A percentile compares a stretch with the other conserved stretches of the same genome.
Evolutionary conservation across 2,329 filamentous ascomycete genomes (phyloP).

Genomic region (Trichoderma polysporum): DNA sequence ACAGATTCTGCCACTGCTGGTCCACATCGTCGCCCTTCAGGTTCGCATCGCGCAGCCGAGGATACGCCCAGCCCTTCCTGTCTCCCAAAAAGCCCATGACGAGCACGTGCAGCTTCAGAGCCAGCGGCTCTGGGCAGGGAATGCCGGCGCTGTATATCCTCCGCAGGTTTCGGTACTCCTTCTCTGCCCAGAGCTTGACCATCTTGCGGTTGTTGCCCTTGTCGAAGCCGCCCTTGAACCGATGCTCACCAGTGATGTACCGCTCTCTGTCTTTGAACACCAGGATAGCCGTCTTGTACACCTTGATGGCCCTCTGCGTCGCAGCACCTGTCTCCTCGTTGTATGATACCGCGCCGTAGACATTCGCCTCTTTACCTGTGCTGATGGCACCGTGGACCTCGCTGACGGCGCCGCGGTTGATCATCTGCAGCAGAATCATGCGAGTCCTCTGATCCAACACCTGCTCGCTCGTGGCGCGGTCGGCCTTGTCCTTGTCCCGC

Average conservation of each 20-base stretch:
- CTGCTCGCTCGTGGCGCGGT: slow-evolving; percentile 91
- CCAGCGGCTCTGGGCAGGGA: slow-evolving; percentile 84
- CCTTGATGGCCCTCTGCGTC: slow-evolving; percentile 86
- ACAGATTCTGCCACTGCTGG: slow-evolving; percentile 73
- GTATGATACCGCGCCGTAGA: slow-evolving; percentile 81
- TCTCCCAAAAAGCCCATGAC: slow-evolving; percentile 94
- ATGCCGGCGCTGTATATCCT: slow-evolving; percentile 82
- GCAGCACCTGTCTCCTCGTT: slow-evolving; percentile 53
- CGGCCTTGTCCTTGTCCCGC: slow-evolving; percentile 77
- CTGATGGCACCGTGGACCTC: slow-evolving; percentile 95
- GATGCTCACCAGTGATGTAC: slow-evolving; percentile 91
- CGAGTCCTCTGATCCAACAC: slow-evolving; percentile 91
- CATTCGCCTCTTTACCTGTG: slow-evolving; percentile 97
- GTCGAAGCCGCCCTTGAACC: slow-evolving; percentile 87
- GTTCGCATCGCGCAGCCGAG: slow-evolving; percentile 82
- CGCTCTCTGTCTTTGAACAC: slow-evolving; percentile 97
- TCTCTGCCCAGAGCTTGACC: slow-evolving; percentile 99
- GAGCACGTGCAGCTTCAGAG: slow-evolving; percentile 88
- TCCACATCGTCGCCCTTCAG: slow-evolving; percentile 68
- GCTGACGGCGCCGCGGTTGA: slow-evolving; percentile 84
- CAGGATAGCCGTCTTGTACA: slow-evolving; percentile 97
- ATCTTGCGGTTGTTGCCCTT: slow-evolving; percentile 94
- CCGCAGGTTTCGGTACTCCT: slow-evolving; percentile 92
- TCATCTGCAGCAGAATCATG: slow-evolving; percentile 94
- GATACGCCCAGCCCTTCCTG: slow-evolving; percentile 81